Evolutionary conservation across 78 protist genomes (phyloP), one percentile per base, ranked within the genome.

Genomic region (Creolimax fragrantissima): DNA sequence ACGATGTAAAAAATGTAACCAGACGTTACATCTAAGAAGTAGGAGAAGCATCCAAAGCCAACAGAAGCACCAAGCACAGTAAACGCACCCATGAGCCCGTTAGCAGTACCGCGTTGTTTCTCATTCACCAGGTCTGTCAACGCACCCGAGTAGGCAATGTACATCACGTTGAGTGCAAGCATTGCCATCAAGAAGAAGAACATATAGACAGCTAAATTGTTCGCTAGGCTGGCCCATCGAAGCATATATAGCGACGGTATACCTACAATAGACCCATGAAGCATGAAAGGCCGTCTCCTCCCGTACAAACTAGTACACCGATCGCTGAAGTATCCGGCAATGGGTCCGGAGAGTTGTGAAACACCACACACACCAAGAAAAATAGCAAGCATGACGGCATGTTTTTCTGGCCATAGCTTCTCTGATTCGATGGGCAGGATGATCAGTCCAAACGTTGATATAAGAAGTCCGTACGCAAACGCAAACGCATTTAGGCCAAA

Each of bases 81-180:
- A 43, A 90, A 90, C 42, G 41, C 92, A 6, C 92, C 92, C 92
- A 90, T 39, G 5, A 90, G 37, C 4, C 92, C 92, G 5, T 90
- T 90, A 24, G 92, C 92, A 5, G 35, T 41, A 36, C 92, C 92
- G 4, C 37, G 74, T 42, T 90, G 92, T 5, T 32, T 4, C 3
- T 66, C 83, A 7, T 41, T 7, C 41, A 90, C 92, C 5, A 90
- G 41, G 35, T 90, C 92, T 39, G 81, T 81, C 35, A 90, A n/a
- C 3, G 81, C 92, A 4, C 92, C 92, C 3, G 92, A 90, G 35
- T 44, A 90, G 6, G 92, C 92, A 24, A 42, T 36, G 5, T 90
- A 90, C 43, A 90, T 44, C 6, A 90, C 81, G 7, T 90, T 90
- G 32, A 90, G 5, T 32, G 83, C 45, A 32, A 90, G 35, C 92